phyloP scores from a whole-genome alignment of 768 basidiomycete genomes.

The Cystofilobasidium ferigula region DNA sequence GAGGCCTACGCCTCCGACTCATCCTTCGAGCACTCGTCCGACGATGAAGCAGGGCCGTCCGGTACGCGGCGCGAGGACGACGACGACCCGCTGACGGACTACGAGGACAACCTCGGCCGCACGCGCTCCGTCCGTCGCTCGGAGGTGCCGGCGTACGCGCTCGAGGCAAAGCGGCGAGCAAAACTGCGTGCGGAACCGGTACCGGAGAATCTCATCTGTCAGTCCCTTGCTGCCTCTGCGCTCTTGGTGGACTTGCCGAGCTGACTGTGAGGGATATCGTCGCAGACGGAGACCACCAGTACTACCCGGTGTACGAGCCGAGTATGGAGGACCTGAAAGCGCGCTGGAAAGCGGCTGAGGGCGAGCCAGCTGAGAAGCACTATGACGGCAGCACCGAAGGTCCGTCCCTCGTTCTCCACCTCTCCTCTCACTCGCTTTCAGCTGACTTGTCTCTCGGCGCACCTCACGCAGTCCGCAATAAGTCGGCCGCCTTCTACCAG shows the following conservation, averaged over 20 bases:
- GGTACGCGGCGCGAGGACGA: conserved; percentile 35
- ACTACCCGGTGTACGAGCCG: conserved; percentile 81
- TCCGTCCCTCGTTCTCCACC: conserved; percentile 5
- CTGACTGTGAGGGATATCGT: not conserved
- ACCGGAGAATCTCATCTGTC: conserved; percentile 51
- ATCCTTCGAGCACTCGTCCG: conserved; percentile 55
- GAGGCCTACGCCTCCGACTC: conserved; percentile 44
- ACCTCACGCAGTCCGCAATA: conserved; percentile 50
- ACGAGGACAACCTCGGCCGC: conserved; percentile 80
- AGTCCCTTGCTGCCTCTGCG: conserved; percentile 32
- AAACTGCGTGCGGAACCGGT: conserved; percentile 18
- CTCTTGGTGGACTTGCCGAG: conserved; percentile 24
- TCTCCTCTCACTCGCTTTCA: not conserved
- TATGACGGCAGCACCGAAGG: conserved; percentile 69
- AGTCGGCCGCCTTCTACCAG: conserved; percentile 84
- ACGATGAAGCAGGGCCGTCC: conserved; percentile 62
- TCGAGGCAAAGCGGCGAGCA: conserved; percentile 33
- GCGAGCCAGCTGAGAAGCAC: conserved; percentile 62
- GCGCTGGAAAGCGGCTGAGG: conserved; percentile 51
- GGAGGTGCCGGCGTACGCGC: conserved; percentile 61
- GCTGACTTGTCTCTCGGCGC: not conserved
- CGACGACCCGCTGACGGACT: conserved; percentile 69
- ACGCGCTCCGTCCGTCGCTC: conserved; percentile 56
- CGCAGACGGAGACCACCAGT: conserved; percentile 57
- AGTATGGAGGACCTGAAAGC: conserved; percentile 49